A percentile compares a stretch with the other conserved stretches of the same genome.
phyloP scores from a whole-genome alignment of 2,329 filamentous ascomycete species.

The Bipolaris zeicola region DNA sequence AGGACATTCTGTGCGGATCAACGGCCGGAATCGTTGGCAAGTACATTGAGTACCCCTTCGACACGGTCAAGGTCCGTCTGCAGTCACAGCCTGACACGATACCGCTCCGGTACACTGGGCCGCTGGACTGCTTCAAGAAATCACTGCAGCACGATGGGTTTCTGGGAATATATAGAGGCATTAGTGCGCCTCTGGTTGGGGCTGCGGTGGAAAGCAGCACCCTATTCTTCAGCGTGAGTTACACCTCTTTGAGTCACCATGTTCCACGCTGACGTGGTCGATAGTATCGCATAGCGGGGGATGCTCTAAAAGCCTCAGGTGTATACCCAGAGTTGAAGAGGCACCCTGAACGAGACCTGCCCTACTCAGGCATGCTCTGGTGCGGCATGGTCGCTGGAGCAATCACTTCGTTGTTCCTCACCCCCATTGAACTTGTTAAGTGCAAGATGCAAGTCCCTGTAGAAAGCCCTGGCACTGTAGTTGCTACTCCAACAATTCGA shows the following conservation, averaged over 20 bases:
- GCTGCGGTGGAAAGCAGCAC: conserved; percentile 92
- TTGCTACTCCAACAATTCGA: conserved; percentile 65
- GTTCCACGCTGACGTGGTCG: conserved; percentile 24
- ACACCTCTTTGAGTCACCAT: background rate
- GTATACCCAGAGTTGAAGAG: conserved; percentile 57
- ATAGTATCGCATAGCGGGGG: conserved; percentile 57
- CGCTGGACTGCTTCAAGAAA: conserved; percentile 91
- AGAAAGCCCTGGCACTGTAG: conserved; percentile 45
- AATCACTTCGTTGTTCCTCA: conserved; percentile 88
- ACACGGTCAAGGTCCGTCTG: conserved; percentile 95
- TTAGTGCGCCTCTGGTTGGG: conserved; percentile 86
- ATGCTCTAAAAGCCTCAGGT: conserved; percentile 65
- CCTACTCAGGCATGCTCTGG: conserved; percentile 74
- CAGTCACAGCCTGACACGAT: conserved; percentile 91
- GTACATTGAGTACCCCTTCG: conserved; percentile 97
- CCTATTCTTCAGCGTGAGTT: conserved; percentile 78
- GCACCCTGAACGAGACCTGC: conserved; percentile 61
- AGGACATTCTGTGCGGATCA: conserved; percentile 89
- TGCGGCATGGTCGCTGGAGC: conserved; percentile 87
- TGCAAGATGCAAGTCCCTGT: conserved; percentile 91
- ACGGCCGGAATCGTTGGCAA: conserved; percentile 90
- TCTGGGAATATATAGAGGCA: conserved; percentile 83
- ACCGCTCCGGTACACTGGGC: conserved; percentile 81
- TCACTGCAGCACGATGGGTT: conserved; percentile 81
- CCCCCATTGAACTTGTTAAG: conserved; percentile 95